These are phyloP conservation scores for Sclerotinia subarctica DNA, from an alignment of 2,329 filamentous ascomycete species.

Conservation along the genomic window DNA sequence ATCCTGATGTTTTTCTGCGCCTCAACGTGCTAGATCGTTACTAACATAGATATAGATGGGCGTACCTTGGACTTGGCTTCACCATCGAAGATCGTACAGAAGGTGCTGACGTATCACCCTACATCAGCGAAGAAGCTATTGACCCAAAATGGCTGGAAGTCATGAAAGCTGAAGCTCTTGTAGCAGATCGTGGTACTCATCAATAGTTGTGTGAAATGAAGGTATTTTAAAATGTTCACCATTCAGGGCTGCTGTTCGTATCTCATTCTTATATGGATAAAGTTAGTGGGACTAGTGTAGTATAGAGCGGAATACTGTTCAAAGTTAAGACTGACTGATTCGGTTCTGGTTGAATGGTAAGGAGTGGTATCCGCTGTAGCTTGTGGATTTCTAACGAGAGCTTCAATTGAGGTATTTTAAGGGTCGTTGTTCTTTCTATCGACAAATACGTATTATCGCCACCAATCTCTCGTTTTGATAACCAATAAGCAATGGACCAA, in stretches of 20 bases:
- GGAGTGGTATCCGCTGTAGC: background rate
- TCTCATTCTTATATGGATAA: background rate
- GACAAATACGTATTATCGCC: background rate
- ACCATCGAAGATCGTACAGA: conserved; percentile 9
- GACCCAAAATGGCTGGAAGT: conserved; percentile 13
- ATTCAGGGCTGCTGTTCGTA: background rate
- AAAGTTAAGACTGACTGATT: background rate
- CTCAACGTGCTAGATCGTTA: background rate
- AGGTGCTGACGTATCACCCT: conserved; percentile 11
- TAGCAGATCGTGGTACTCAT: background rate
- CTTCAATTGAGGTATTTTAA: background rate
- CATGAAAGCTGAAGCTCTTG: conserved; percentile 3
- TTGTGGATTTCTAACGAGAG: background rate
- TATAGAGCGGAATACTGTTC: no score
- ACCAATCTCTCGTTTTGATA: background rate
- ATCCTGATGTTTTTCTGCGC: no score
- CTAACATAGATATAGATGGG: conserved; percentile 14
- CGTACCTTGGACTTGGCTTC: conserved; percentile 17
- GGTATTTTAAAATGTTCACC: background rate
- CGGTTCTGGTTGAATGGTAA: background rate
- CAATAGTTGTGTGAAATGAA: background rate
- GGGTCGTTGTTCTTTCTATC: background rate
- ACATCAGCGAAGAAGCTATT: conserved; percentile 9
- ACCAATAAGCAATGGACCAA: background rate
- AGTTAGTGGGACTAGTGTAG: no score